Percentiles rank a stretch among this genome's conserved stretches.
Conservation (phyloP, 225 moss, liverwort and hornwort genomes). For the Physcomitrium patens region DNA sequence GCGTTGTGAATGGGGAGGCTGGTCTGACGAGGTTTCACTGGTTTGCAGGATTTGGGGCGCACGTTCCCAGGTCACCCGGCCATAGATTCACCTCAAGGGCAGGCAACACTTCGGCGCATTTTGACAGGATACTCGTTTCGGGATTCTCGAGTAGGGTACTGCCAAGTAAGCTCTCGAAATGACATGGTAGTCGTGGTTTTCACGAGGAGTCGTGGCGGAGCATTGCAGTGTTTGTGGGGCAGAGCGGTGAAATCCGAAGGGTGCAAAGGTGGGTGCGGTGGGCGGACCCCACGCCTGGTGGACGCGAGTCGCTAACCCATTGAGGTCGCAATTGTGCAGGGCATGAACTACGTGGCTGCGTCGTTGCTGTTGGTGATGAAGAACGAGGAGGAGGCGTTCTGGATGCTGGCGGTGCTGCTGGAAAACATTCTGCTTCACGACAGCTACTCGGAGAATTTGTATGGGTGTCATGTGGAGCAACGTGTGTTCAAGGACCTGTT, state of each 20-base stretch:
- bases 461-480: constrained; percentile 97
- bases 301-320: neutral
- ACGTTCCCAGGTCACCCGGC: constrained; percentile 88
- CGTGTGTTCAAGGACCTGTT: constrained; percentile 96
- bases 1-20: neutral
- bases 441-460: constrained; percentile 92
- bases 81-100: constrained; percentile 87
- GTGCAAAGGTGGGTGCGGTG: neutral
- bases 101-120: constrained; percentile 90
- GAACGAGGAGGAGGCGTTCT: constrained; percentile 94
- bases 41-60: constrained; percentile 86
- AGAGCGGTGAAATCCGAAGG: too few relatives aligned
- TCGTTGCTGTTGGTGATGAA: constrained; percentile 88
- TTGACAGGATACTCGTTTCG: constrained; percentile 93
- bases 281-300: too few relatives aligned
- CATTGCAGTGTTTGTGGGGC: neutral
- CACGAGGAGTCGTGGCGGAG: neutral
- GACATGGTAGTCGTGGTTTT: neutral
- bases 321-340: constrained; percentile 55
- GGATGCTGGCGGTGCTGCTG: constrained; percentile 95
- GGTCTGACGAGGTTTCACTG: neutral
- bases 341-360: constrained; percentile 98
- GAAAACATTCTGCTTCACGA: constrained; percentile 95
- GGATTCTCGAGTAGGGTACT: constrained; percentile 95
- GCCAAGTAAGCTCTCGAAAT: constrained; percentile 67